Evolutionary conservation across 208 protist species (phyloP), one percentile per base, ranked within the genome.

Genomic region (Plasmodiophora brassicae): DNA sequence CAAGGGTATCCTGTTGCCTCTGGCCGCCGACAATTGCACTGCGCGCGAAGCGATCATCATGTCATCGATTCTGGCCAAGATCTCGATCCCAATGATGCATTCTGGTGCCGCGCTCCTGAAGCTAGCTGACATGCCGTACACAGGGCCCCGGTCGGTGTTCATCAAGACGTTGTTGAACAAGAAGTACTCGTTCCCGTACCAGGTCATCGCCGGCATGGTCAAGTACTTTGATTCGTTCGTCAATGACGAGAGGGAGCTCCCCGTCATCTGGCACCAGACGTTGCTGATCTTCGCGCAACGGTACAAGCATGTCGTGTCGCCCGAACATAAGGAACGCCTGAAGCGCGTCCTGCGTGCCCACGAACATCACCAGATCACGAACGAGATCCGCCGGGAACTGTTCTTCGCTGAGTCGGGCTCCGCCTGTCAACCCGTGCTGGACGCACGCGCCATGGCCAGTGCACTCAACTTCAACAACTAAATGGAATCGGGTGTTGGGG

Each of bases 1-100:
- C 93, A 99, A 99, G 88, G 98, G 97, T 5, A 96, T 99, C 78
- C 89, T 99, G 39, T 92, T 99, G 20, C 98, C 98, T 0, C 93
- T 71, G 1, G 83, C 85, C 25, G 39, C 32, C 32, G 43, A 85
- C 43, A 25, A 20, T 39, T 41, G 71, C 71, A 89, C 84, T 14
- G 87, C 87, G 25, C 10, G 85, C 10, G 94, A 94, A 0, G 86
- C 86, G 0, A 38, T 92, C 25, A 91, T 92, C 57, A 46, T 92
- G 1, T 86, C 60, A n/a, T 90, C 89, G 1, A 84, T 90, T 0
- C 87, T 90, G 8, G 0, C 50, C 5, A 91, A 88, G 84, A 88
- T 91, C 22, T 92, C 91, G 10, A 45, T 92, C 32, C 91, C 91
- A 0, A 87, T 91, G 50, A 46, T 90, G 38, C 91, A 92, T 87